A percentile compares a stretch with the other conserved stretches of the same genome.
Evolutionary conservation across 352 stramenopile genomes (phyloP).

Genomic region (Blastocystis sp.): DNA sequence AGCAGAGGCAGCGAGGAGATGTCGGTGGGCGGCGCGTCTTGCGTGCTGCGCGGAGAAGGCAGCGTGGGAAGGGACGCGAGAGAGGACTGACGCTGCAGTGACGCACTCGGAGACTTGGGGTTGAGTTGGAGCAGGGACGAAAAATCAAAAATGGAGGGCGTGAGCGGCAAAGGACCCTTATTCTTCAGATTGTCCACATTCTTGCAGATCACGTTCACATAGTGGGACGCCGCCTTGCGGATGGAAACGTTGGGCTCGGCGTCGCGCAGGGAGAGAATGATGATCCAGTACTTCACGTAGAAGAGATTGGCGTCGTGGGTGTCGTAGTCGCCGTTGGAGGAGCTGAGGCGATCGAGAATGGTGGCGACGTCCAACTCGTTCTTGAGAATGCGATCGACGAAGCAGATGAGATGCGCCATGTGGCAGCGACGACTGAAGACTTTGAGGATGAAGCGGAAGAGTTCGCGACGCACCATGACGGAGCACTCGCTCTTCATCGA

Average conservation of each 20-base stretch:
- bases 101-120: background rate
- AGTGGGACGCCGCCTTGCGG: constrained; percentile 56
- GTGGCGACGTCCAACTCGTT: constrained; percentile 38
- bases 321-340: background rate
- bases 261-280: constrained; percentile 46
- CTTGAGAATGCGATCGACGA: constrained; percentile 62
- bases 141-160: constrained; percentile 60
- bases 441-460: constrained; percentile 50
- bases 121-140: constrained; percentile 12
- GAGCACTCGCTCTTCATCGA: constrained; percentile 52
- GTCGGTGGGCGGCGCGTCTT: background rate
- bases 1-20: background rate
- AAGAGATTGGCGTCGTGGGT: constrained; percentile 15
- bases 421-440: constrained; percentile 50
- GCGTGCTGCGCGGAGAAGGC: background rate
- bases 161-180: background rate
- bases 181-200: constrained; percentile 68
- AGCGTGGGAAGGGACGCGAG: background rate
- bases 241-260: constrained; percentile 50
- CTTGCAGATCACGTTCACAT: constrained; percentile 60
- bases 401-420: constrained; percentile 64
- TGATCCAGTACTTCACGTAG: constrained; percentile 70
- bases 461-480: constrained; percentile 39
- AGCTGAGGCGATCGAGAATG: constrained; percentile 6
- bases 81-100: background rate